A percentile compares a stretch with the other conserved stretches of the same genome.
These are phyloP conservation scores for Pseudonitzschia pungens DNA, from an alignment of 108 stramenopile genomes.

Conservation along the genomic window DNA sequence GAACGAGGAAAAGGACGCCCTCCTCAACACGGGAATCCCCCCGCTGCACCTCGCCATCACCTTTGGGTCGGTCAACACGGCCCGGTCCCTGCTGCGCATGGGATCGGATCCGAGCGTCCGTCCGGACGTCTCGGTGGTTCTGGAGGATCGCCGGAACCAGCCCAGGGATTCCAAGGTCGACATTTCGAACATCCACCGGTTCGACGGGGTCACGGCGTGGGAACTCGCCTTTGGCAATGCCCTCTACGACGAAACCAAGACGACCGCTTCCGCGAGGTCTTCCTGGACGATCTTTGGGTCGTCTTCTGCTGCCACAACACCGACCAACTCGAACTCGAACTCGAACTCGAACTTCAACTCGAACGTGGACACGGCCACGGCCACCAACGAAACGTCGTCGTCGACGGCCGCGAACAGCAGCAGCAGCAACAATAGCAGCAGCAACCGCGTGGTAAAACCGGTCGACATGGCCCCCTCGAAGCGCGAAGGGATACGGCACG, in stretches of 20 bases:
- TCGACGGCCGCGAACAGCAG: not conserved
- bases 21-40: constrained; percentile 52
- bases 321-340: too few species aligned
- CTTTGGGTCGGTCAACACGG: constrained; percentile 73
- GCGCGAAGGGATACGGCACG: constrained; percentile 76
- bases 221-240: constrained; percentile 77
- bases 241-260: constrained; percentile 25
- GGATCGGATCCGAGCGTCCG: constrained; percentile 83
- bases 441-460: constrained; percentile 33
- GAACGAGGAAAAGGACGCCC: constrained; percentile 22
- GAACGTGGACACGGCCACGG: not conserved
- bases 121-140: constrained; percentile 43
- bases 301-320: too few species aligned
- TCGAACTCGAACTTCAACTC: too few species aligned
- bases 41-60: constrained; percentile 79
- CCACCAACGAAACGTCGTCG: not conserved
- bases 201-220: constrained; percentile 71
- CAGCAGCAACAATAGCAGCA: not conserved
- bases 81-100: constrained; percentile 74
- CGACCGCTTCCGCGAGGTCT: not conserved
- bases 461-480: constrained; percentile 67
- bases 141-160: constrained; percentile 22
- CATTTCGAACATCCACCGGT: constrained; percentile 47
- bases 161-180: constrained; percentile 27
- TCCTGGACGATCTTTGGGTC: constrained; percentile 31